Conservation (phyloP, 805 yeast species). For the Cyberlindnera samutprakarnensis region DNA sequence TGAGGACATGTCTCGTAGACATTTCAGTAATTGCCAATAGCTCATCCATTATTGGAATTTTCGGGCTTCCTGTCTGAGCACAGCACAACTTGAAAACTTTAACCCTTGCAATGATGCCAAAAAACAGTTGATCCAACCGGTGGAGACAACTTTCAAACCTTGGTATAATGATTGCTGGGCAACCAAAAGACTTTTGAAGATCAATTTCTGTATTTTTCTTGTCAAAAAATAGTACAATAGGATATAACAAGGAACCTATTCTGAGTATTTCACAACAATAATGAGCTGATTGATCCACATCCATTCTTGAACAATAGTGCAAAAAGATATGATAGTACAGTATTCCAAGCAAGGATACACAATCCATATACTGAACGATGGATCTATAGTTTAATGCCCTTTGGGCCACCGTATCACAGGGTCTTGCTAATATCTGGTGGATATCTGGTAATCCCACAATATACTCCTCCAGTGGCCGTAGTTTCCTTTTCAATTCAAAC, state of each 20-base stretch:
- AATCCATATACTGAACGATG: conserved; percentile 6
- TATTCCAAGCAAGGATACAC: conserved; percentile 12
- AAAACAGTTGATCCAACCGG: conserved; percentile 14
- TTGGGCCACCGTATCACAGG: conserved; percentile 13
- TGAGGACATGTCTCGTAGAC: conserved; percentile 6
- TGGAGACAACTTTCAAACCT: conserved; percentile 17
- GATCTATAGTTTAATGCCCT: conserved; percentile 11
- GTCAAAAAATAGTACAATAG: conserved; percentile 13
- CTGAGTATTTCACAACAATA: conserved; percentile 8
- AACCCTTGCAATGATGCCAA: conserved; percentile 11
- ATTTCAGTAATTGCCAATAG: conserved; percentile 4
- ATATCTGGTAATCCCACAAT: conserved; percentile 3
- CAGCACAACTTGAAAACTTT: conserved; percentile 14
- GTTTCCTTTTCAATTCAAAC: conserved; percentile 3
- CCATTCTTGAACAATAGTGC: conserved; percentile 10
- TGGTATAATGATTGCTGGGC: conserved; percentile 12
- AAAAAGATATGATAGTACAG: conserved; percentile 19
- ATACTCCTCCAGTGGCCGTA: conserved; percentile 10
- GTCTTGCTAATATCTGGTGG: conserved; percentile 12
- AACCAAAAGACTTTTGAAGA: conserved; percentile 17
- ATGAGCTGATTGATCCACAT: conserved; percentile 9
- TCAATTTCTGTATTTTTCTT: conserved; percentile 9
- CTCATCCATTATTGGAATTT: conserved; percentile 8
- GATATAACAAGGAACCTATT: conserved; percentile 5
- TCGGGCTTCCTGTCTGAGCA: conserved; percentile 1